Conservation (phyloP, 768 basidiomycete species). For the Amanita rubescens region DNA sequence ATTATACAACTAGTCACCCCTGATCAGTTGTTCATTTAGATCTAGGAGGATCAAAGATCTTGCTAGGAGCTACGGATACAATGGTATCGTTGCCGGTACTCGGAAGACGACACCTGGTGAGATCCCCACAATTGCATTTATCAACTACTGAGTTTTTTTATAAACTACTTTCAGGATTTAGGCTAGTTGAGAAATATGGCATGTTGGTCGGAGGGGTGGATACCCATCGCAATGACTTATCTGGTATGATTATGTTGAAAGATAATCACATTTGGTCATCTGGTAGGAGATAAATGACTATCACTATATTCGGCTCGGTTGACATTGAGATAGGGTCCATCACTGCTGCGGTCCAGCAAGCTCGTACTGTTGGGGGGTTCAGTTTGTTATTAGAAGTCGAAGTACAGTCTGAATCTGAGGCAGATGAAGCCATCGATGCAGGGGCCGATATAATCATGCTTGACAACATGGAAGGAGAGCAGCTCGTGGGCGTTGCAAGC, state of each 20-base stretch:
- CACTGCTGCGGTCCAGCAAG: slow-evolving; percentile 75
- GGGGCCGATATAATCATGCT: slow-evolving; percentile 96
- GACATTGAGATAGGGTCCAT: slow-evolving; percentile 62
- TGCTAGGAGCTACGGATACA: slow-evolving; percentile 71
- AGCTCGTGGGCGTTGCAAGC: slow-evolving; percentile 60
- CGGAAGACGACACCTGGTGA: slow-evolving; percentile 92
- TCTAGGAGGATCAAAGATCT: slow-evolving; percentile 78
- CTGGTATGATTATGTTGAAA: slow-evolving; percentile 99
- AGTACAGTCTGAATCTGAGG: slow-evolving; percentile 81
- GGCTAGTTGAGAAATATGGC: slow-evolving; percentile 96
- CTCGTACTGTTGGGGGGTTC: slow-evolving; percentile 89
- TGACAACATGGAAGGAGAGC: slow-evolving; percentile 81
- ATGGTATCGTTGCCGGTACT: slow-evolving; percentile 89
- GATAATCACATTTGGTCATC: slow-evolving; percentile 99
- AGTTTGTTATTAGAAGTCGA: slow-evolving; percentile 90
- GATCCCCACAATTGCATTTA: neutral
- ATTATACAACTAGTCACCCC: neutral
- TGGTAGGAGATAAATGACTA: slow-evolving; percentile 39
- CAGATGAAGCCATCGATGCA: slow-evolving; percentile 94
- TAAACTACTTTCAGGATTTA: slow-evolving; percentile 57
- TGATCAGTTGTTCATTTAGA: slow-evolving; percentile 31
- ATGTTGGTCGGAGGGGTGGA: slow-evolving; percentile 98
- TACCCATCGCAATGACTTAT: slow-evolving; percentile 91
- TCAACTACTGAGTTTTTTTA: slow-evolving; percentile 1
- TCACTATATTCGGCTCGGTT: slow-evolving; percentile 1